Percentiles rank a stretch among this genome's conserved stretches.
These are phyloP conservation scores for Penicillium coprophilum DNA, from an alignment of 495 filamentous ascomycete species.

Conservation along the genomic window DNA sequence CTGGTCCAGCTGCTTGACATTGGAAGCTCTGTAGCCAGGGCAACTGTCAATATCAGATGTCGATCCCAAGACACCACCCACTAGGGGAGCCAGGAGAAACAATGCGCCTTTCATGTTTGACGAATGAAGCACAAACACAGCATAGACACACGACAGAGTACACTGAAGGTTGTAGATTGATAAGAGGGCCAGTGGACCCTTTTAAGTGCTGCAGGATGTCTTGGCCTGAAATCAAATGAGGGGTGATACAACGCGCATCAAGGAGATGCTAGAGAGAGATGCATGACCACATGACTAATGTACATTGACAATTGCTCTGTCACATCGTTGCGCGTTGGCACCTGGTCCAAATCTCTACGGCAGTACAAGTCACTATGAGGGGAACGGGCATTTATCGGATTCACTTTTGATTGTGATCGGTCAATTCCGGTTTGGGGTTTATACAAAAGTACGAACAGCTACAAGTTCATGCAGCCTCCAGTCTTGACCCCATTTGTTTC, in stretches of 20 bases:
- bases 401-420: constrained; percentile 16
- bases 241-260: constrained; percentile 1
- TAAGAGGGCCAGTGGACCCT: constrained; percentile 7
- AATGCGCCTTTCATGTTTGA: constrained; percentile 32
- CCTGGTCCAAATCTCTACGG: neutral
- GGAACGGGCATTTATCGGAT: constrained; percentile 23
- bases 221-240: neutral
- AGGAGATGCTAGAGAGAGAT: neutral
- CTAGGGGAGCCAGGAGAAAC: constrained; percentile 34
- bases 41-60: constrained; percentile 40
- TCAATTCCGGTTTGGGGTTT: neutral
- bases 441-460: neutral
- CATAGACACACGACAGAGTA: constrained; percentile 16
- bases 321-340: neutral
- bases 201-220: neutral
- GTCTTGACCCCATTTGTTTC: neutral
- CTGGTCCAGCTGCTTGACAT: constrained; percentile 51
- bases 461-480: neutral
- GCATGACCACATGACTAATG: neutral
- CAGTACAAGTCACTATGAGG: too few relatives aligned
- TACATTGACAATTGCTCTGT: constrained; percentile 4
- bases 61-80: constrained; percentile 31
- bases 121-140: constrained; percentile 11
- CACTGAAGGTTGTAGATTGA: constrained; percentile 5
- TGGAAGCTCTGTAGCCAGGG: constrained; percentile 70